A percentile compares a stretch with the other conserved stretches of the same genome.
Evolutionary conservation across 2,329 filamentous ascomycete species (phyloP).

Genomic region (Metarhizium rileyi): DNA sequence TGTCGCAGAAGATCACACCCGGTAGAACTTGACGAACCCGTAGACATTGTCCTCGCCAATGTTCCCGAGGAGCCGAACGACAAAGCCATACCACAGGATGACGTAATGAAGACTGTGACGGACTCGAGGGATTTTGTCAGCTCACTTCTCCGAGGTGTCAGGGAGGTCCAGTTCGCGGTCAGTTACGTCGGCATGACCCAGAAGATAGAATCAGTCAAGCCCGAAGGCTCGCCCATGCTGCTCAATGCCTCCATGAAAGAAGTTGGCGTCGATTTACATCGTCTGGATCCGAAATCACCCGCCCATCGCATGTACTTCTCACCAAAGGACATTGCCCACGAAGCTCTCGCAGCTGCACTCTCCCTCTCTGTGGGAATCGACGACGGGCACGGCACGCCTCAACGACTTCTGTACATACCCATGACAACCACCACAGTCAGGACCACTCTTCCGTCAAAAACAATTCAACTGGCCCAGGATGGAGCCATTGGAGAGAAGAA

Average conservation of each 20-base stretch:
- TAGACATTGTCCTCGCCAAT: slow-evolving; percentile 58
- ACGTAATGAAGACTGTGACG: slow-evolving; percentile 72
- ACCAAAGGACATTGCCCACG: slow-evolving; percentile 83
- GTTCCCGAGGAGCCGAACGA: slow-evolving; percentile 65
- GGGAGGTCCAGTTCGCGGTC: slow-evolving; percentile 92
- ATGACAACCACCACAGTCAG: slow-evolving; percentile 96
- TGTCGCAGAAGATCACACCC: slow-evolving; percentile 26
- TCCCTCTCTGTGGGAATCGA: slow-evolving; percentile 89
- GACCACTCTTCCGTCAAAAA: slow-evolving; percentile 90
- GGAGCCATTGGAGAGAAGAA: slow-evolving; percentile 75
- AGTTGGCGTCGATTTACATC: slow-evolving; percentile 83
- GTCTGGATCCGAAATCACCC: slow-evolving; percentile 83
- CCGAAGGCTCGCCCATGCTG: slow-evolving; percentile 60
- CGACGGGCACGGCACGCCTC: slow-evolving; percentile 75
- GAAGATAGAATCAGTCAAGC: slow-evolving; percentile 58
- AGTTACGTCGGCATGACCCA: slow-evolving; percentile 85
- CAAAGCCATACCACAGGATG: slow-evolving; percentile 55
- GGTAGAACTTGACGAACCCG: slow-evolving; percentile 30
- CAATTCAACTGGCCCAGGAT: slow-evolving; percentile 66
- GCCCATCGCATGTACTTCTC: slow-evolving; percentile 99
- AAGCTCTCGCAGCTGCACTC: slow-evolving; percentile 83
- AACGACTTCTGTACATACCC: slow-evolving; percentile 84
- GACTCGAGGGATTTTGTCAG: slow-evolving; percentile 89
- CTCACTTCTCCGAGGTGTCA: slow-evolving; percentile 83
- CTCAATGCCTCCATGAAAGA: slow-evolving; percentile 94